Base-by-base conservation (phyloP, 1,284 basidiomycete species). In the Ustilago cynodontis region DNA sequence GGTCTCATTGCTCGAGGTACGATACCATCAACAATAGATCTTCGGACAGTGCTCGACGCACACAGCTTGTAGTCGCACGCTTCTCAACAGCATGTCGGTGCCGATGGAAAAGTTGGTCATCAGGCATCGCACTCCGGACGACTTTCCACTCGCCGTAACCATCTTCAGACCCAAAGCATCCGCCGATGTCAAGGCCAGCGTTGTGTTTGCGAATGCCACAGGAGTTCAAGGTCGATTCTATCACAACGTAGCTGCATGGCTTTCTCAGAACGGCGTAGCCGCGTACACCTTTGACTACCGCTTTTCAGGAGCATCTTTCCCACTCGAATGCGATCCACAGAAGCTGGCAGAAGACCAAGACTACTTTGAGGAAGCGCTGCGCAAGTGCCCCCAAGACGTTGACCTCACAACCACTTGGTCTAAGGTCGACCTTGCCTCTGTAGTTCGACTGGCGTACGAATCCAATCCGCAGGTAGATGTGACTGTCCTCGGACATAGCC, bases 211-310 rank as follows among this genome's bases (percentile, higher is more conserved):
- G 22, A 82, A 82, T 20, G 79, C 77, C 2, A 81, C 79, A 11
- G 81, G 79, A 22, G 79, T 81, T 1, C 73, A 76, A 35, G 81
- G 58, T 52, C 69, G 75, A 2, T 81, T 82, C 73, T 82, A 82
- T 57, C 79, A 79, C 63, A 65, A 56, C 26, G 71, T 77, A 16
- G 79, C 81, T 22, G 39, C 56, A 0, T 81, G 69, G 66, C 74
- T 82, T 18, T 57, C 77, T 1, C 51, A 54, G 8, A 67, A 80
- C 28, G 81, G 79, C n/a, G 64, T 82, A 0, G 74, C 65, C 10
- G 75, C 76, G 14, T 76, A 69, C 43, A 82, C 81, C 0, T 79
- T 81, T 57, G 81, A 82, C 73, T 82, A 77, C 24, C 71, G 79
- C 43, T 82, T 61, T 39, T 72, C 73, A 1, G 81, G 81, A 8